Percentiles rank a stretch among this genome's conserved stretches.
These are phyloP conservation scores for Mediolabrus comicus DNA, from an alignment of 108 stramenopile species.

Conservation along the genomic window DNA sequence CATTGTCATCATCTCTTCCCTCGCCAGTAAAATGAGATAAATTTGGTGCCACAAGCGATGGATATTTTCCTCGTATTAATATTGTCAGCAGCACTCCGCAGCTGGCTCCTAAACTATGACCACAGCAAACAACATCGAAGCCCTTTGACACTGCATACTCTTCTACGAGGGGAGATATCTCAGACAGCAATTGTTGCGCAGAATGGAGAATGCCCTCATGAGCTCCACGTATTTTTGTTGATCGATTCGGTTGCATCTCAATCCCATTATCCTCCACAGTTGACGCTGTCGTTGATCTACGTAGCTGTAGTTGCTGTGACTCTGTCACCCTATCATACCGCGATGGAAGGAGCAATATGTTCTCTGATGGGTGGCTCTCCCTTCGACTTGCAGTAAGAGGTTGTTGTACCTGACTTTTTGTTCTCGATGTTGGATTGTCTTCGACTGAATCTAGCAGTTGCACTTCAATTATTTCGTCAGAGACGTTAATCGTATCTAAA, in stretches of 20 bases:
- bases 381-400: conserved; percentile 3
- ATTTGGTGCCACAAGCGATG: conserved; percentile 29
- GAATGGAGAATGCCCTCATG: conserved; percentile 49
- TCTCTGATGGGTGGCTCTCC: conserved; percentile 8
- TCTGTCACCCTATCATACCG: background rate
- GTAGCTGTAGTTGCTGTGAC: background rate
- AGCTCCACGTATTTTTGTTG: conserved; percentile 40
- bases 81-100: conserved; percentile 53
- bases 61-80: conserved; percentile 56
- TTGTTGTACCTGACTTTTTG: conserved; percentile 1
- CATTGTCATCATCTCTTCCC: background rate
- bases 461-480: background rate
- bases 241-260: conserved; percentile 37
- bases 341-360: conserved; percentile 18
- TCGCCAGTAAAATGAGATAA: background rate
- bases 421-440: background rate
- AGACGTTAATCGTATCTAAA: background rate
- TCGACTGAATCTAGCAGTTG: background rate
- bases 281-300: conserved; percentile 2
- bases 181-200: conserved; percentile 38
- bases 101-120: conserved; percentile 68
- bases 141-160: conserved; percentile 41
- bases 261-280: conserved; percentile 27
- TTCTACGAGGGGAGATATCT: conserved; percentile 46
- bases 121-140: conserved; percentile 52